Base-by-base conservation (phyloP, 495 filamentous ascomycete genomes). In the Lophium mytilinum region DNA sequence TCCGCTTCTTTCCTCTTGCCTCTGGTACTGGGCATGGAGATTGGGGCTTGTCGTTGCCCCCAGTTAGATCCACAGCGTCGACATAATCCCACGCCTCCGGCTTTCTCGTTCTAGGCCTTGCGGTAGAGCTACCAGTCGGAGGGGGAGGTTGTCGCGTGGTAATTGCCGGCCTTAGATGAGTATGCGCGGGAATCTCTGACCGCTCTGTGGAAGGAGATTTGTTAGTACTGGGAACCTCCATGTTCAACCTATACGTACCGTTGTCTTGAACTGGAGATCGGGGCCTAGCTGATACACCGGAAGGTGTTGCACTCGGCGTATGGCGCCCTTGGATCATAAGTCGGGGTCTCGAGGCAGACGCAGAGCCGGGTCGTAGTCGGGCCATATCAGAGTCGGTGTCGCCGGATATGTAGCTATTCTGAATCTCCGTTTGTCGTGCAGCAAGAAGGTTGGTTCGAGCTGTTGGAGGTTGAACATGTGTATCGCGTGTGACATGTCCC, bases 51-150 rank as follows among this genome's bases (percentile, higher is more conserved):
- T 50, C 10, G 39, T 14, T 53, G 39, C 80, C 83, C 12, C 77
- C 81, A 1, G 88, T 93, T 39, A 94, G 68, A 63, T 93, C 89
- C 53, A 93, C 78, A 0, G 83, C 73, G 48, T 86, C 84, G 35
- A 86, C 74, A 55, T 68, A 69, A 4, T 47, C 19, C 37, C 9
- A 34, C 47, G 43, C 24, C 12, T 37, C 12, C 9, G 11, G 50
- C 14, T 58, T 35, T 46, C 11, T 33, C n/a, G 12, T 42, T 24
- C 45, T 18, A 24, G 21, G 6, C 6, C 45, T 19, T 1, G 7
- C 8, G 15, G 33, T n/a, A 33, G 19, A 48, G 14, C 18, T 24
- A 18, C 9, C 9, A 48, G n/a, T 48, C 2, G 4, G 21, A 33
- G 21, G 45, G 14, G 19, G 8, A 24, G 45, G 15, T 2, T 30